Base-by-base conservation (phyloP, 2,329 filamentous ascomycete species). In the Ophiostoma himal-ulmi region DNA sequence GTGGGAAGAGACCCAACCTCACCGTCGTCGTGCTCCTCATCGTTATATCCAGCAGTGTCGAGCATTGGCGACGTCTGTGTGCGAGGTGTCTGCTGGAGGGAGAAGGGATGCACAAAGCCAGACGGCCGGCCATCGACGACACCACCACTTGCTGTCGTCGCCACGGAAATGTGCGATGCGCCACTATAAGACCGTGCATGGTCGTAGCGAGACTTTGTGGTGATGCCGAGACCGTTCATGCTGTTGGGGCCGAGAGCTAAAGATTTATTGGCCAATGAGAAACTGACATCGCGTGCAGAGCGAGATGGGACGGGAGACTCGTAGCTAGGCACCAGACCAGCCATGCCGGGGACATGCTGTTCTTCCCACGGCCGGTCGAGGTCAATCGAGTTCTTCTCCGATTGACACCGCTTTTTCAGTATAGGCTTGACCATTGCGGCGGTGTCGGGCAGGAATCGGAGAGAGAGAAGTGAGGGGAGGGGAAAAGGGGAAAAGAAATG, bases 321-420 rank as follows among this genome's bases (percentile, higher is more conserved):
- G 70, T 77, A 76, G 60, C 73, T 74, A 54, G 75, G 77, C 36
- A 78, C 78, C 75, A 75, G 78, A 65, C 77, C 76, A 66, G 77
- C 80, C 75, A 76, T 77, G 57, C 78, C 77, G 66, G 76, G 78
- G 60, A 77, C 78, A 72, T 81, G 78, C 75, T 87, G 85, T 72
- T 88, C 86, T 60, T 86, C 84, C 82, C 85, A 87, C 26, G 82
- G 81, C 64, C 87, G 83, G 76, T 89, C 85, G 73, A 89, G 77
- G 74, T 90, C 88, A 72, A 89, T 78, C 65, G 87, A 89, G 75
- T 83, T 88, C 80, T 88, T 88, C 74, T 88, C 86, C 74, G 85
- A 87, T 67, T 84, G 81, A 48, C 82, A 79, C 72, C 85, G 77
- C 77, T 88, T 89, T 77, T 88, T 88, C 69, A 89, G 79, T 64